Conservation (phyloP, 352 stramenopile species). For the Phytophthora boehmeriae region DNA sequence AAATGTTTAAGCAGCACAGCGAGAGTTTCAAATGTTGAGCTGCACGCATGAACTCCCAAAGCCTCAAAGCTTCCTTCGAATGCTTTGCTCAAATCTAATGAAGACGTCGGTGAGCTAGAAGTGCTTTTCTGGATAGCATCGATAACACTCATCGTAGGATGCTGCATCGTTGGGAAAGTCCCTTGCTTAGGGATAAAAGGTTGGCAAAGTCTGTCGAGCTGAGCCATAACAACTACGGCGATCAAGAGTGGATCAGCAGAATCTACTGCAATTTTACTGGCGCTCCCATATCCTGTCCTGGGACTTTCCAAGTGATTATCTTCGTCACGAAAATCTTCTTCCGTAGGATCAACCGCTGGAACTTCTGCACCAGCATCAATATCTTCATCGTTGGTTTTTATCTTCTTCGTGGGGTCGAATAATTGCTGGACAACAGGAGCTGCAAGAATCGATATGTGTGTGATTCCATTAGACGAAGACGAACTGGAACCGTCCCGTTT, state of each 20-base stretch:
- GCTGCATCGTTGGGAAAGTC: slow-evolving; percentile 32
- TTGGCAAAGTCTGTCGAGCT: slow-evolving; percentile 76
- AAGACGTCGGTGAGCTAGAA: not conserved
- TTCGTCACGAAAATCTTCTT: slow-evolving; percentile 56
- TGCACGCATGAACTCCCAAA: slow-evolving; percentile 47
- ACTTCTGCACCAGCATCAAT: slow-evolving; percentile 4
- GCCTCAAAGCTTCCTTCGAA: slow-evolving; percentile 55
- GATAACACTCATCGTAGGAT: slow-evolving; percentile 29
- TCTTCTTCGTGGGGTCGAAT: slow-evolving; percentile 14
- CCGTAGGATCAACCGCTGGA: slow-evolving; percentile 36
- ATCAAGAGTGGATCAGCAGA: slow-evolving; percentile 40
- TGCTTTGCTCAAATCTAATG: slow-evolving; percentile 11
- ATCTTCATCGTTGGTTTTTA: slow-evolving; percentile 1
- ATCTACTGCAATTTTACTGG: not conserved
- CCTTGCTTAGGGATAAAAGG: slow-evolving; percentile 50
- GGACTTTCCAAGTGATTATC: slow-evolving; percentile 23
- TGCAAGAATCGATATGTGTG: slow-evolving; percentile 21
- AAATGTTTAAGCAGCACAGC: slow-evolving; percentile 46
- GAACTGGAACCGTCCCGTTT: slow-evolving; percentile 15
- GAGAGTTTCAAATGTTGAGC: slow-evolving; percentile 53
- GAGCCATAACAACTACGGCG: slow-evolving; percentile 69
- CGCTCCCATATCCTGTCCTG: not conserved
- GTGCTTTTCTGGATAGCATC: slow-evolving; percentile 19
- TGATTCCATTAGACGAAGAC: slow-evolving; percentile 10
- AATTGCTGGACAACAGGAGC: slow-evolving; percentile 14